These are phyloP conservation scores for Thalassiosira mediterranea DNA, from an alignment of 352 stramenopile species.

Conservation along the genomic window DNA sequence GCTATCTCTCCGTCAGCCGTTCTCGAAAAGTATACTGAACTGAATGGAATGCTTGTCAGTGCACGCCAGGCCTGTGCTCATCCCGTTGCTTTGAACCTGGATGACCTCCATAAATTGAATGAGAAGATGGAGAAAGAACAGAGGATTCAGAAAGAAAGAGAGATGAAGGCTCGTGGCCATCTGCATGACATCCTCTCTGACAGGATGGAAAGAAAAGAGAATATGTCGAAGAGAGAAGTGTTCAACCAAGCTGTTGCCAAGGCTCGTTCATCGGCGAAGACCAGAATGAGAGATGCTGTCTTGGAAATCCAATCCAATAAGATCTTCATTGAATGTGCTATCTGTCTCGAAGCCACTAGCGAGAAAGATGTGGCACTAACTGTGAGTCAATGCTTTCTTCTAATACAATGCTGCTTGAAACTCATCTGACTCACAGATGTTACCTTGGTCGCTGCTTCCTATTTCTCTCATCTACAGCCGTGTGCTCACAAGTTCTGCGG, in stretches of 20 bases:
- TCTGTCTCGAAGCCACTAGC: conserved; percentile 23
- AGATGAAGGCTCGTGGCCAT: neutral
- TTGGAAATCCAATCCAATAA: conserved; percentile 27
- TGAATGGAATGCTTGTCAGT: conserved; percentile 27
- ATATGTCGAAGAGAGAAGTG: conserved; percentile 17
- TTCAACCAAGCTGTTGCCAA: conserved; percentile 24
- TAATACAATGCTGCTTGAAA: too few species aligned
- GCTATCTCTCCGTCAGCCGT: conserved; percentile 12
- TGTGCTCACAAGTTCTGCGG: conserved; percentile 39
- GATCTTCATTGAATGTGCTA: conserved; percentile 33
- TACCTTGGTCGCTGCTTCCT: too few species aligned
- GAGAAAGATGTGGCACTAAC: conserved; percentile 39
- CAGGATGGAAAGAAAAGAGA: neutral
- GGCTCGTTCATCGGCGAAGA: conserved; percentile 16
- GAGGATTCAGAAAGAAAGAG: neutral
- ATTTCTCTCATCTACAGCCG: conserved; percentile 1
- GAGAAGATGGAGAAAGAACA: conserved; percentile 12
- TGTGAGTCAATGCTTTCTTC: too few species aligned
- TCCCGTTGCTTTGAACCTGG: conserved; percentile 13
- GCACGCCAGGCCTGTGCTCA: conserved; percentile 30
- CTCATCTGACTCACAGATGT: too few species aligned
- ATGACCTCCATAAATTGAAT: conserved; percentile 16
- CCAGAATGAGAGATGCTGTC: conserved; percentile 26
- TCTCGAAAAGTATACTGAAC: conserved; percentile 24
- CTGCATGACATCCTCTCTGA: neutral